Base-by-base conservation (phyloP, 371 early-diverging fungal genomes). In the Lichtheimia ornata region DNA sequence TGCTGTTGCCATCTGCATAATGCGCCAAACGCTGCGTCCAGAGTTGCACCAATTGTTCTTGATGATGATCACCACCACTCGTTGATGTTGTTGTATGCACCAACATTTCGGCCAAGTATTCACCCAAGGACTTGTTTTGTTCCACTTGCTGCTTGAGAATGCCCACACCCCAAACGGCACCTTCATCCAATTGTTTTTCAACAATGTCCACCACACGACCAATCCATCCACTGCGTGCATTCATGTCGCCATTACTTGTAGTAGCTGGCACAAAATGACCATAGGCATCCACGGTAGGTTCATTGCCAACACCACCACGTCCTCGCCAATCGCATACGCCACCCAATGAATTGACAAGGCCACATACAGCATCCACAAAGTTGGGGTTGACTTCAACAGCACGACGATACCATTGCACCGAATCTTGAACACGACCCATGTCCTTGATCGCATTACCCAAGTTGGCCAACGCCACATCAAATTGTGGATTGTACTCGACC, bases 251-350 rank as follows among this genome's bases (percentile, higher is more conserved):
- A n/a, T n/a, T n/a, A n/a, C n/a, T n/a, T n/a, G n/a, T n/a, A 11
- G 66, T 52, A 6, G 65, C 45, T 11, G 70, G 61, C 35, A 71
- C 61, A 44, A 67, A 75, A 4, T 72, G 53, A 45, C 78, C 77
- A 42, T 61, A 73, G 18, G 65, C 53, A 61, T 79, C 80, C 9
- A 77, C 73, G 3, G 65, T 77, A 24, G 71, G 73, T 62, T 67
- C 76, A 47, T 58, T 71, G 9, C 72, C 82, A n/a, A 81, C 81
- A 30, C 78, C 83, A 35, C 84, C 86, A 9, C 95, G 87, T 24
- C 89, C 92, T 50, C 89, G 84, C 97, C 97, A 96, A 64, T 94
- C 90, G 76, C 97, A 95, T 0, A 92, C 88, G 56, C 94, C 94
- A 25, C 91, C 86, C 57, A 94, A 73, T 1, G 91, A 88, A 65